Conservation (phyloP, 1,284 basidiomycete genomes). For the Cryptococcus sp. region DNA sequence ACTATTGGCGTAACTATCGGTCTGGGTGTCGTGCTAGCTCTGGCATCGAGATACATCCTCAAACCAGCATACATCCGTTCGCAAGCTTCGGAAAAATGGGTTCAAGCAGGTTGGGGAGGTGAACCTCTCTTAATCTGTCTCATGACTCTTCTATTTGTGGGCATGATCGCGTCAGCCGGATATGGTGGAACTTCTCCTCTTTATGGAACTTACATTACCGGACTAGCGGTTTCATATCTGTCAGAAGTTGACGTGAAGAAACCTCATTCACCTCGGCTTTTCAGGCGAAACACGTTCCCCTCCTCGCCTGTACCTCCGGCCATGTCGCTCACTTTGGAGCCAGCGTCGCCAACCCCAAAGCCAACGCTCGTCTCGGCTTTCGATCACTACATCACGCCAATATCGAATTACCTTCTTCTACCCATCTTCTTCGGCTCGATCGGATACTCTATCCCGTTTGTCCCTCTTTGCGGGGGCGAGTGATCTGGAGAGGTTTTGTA, state of each 20-base stretch:
- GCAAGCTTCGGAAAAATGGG: conserved; percentile 7
- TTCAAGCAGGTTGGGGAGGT: not conserved
- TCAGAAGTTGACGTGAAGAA: conserved; percentile 8
- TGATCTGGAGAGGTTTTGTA: conserved; percentile 55
- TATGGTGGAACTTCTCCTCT: conserved; percentile 49
- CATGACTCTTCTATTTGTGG: conserved; percentile 34
- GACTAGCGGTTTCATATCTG: conserved; percentile 36
- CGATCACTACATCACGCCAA: conserved; percentile 38
- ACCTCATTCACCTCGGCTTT: not conserved
- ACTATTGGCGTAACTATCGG: conserved; percentile 28
- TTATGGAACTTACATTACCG: conserved; percentile 51
- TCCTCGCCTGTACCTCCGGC: not conserved
- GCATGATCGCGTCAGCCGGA: conserved; percentile 28
- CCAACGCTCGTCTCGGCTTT: conserved; percentile 30
- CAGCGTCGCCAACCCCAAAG: not conserved
- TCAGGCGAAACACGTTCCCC: not conserved
- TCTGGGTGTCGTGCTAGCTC: conserved; percentile 13
- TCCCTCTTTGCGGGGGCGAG: conserved; percentile 49
- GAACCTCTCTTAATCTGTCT: conserved; percentile 23
- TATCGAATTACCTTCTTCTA: conserved; percentile 48
- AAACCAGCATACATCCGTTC: conserved; percentile 12
- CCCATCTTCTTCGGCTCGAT: conserved; percentile 59
- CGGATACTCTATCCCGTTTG: conserved; percentile 56
- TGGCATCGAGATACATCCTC: conserved; percentile 13
- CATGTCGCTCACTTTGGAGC: not conserved